Conservation (phyloP, 179 eudicot genomes). For the Dionaea muscipula region DNA sequence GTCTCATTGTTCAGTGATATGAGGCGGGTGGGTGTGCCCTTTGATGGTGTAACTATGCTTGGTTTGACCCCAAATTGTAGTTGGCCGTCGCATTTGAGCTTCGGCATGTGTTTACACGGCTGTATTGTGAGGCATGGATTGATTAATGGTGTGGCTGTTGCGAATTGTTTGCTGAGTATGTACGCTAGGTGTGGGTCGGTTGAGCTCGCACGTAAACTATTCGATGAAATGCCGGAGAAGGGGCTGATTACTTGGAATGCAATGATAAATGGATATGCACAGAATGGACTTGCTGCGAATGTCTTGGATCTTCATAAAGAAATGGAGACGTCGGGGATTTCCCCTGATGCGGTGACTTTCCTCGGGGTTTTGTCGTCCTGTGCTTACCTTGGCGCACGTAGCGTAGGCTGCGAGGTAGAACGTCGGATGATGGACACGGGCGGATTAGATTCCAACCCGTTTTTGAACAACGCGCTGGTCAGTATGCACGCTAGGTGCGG, state of each 20-base stretch:
- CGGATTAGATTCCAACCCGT: conserved; percentile 19
- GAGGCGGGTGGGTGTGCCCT: conserved; percentile 29
- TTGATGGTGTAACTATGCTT: conserved; percentile 41
- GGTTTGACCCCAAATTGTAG: conserved; percentile 48
- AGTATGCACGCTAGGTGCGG: conserved; percentile 72
- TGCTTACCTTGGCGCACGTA: conserved; percentile 43
- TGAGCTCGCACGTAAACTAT: conserved; percentile 38
- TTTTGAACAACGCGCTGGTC: conserved; percentile 35
- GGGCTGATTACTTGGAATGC: conserved; percentile 66
- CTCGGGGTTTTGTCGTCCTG: conserved; percentile 63
- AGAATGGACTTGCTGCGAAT: conserved; percentile 40
- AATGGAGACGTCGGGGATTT: conserved; percentile 27
- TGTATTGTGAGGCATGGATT: conserved; percentile 34
- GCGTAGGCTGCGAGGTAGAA: conserved; percentile 45
- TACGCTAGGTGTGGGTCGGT: conserved; percentile 42
- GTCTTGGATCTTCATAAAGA: conserved; percentile 47
- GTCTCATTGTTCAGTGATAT: conserved; percentile 28
- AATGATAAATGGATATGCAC: conserved; percentile 68
- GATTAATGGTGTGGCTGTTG: conserved; percentile 32
- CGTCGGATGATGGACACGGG: conserved; percentile 31
- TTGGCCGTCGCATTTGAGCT: conserved; percentile 23
- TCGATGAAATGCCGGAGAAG: conserved; percentile 36
- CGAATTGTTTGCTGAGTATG: conserved; percentile 55
- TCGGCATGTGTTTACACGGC: conserved; percentile 45
- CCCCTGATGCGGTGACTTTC: conserved; percentile 49